These are phyloP conservation scores for Diplodia scrobiculata DNA, from an alignment of 2,329 filamentous ascomycete genomes.

Conservation along the genomic window DNA sequence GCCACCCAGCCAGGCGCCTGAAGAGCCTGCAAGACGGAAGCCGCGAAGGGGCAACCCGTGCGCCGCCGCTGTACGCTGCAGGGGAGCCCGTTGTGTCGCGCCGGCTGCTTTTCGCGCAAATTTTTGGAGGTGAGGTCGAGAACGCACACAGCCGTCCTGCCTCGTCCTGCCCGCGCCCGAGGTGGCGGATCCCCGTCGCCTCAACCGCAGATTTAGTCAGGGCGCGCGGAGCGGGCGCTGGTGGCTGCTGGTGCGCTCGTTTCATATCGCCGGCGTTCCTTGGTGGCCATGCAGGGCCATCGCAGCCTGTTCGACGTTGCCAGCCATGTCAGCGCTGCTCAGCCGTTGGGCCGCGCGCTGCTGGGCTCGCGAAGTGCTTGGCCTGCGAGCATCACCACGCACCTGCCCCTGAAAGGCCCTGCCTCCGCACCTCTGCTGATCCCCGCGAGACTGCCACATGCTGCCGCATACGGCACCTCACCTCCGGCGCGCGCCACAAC, in stretches of 20 bases:
- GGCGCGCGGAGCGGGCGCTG: conserved; percentile 1
- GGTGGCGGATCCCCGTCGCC: conserved; percentile 8
- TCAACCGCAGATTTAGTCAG: background rate
- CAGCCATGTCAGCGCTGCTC: background rate
- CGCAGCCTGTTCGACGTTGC: conserved; percentile 11
- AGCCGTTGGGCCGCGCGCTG: background rate
- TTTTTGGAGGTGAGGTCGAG: conserved; percentile 19
- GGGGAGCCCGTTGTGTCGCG: background rate
- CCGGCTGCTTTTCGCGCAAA: conserved; percentile 20
- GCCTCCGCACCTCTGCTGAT: conserved; percentile 14
- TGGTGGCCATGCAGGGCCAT: conserved; percentile 10
- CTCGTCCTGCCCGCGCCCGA: background rate
- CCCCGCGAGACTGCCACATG: conserved; percentile 10
- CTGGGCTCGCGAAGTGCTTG: background rate
- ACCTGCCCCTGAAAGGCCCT: conserved; percentile 9
- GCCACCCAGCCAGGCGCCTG: background rate
- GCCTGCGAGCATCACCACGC: background rate
- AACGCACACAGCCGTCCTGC: background rate
- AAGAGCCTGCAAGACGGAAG: background rate
- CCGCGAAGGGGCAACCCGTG: conserved; percentile 1
- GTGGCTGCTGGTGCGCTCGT: conserved; percentile 16
- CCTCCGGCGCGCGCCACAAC: conserved; percentile 15
- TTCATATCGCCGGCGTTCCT: conserved; percentile 3
- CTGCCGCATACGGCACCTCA: background rate
- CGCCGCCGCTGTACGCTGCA: background rate